Conservation (phyloP, 2,329 filamentous ascomycete genomes). For the Pseudogymnoascus sp. region DNA sequence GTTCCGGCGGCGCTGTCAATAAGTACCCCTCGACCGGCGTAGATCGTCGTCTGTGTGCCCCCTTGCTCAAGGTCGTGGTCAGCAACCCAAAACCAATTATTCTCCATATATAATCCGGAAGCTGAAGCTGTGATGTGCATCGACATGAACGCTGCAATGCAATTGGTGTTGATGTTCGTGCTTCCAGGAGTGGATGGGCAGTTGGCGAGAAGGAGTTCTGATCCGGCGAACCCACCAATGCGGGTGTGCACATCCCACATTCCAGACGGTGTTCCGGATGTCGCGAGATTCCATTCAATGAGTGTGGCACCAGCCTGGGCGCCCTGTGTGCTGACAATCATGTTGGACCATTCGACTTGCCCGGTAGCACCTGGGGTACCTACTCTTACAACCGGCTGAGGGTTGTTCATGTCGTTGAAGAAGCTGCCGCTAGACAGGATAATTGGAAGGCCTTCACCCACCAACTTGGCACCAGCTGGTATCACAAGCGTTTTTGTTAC, state of each 20-base stretch:
- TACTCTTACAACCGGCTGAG: conserved; percentile 43
- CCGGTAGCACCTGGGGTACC: conserved; percentile 49
- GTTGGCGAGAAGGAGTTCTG: conserved; percentile 35
- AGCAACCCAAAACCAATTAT: conserved; percentile 42
- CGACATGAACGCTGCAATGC: conserved; percentile 30
- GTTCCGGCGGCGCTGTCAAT: conserved; percentile 41
- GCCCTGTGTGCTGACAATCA: conserved; percentile 55
- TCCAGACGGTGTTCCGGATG: conserved; percentile 46
- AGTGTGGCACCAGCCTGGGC: conserved; percentile 54
- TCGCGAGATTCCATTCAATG: conserved; percentile 57
- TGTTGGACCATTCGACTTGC: conserved; percentile 53
- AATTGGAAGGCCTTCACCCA: conserved; percentile 39
- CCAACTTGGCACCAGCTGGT: conserved; percentile 35
- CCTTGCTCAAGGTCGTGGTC: conserved; percentile 35
- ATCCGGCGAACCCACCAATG: conserved; percentile 42
- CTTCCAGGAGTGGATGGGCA: conserved; percentile 50
- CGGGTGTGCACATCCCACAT: conserved; percentile 42
- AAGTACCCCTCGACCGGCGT: conserved; percentile 40
- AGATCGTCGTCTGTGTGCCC: conserved; percentile 51
- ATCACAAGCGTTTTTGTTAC: conserved; percentile 42
- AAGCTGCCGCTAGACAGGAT: conserved; percentile 32
- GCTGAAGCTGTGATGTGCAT: conserved; percentile 29
- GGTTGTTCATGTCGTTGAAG: conserved; percentile 38
- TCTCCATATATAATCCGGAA: conserved; percentile 42
- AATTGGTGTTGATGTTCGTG: conserved; percentile 27